Base-by-base conservation (phyloP, 306 rosid species). In the Vigna radiata region DNA sequence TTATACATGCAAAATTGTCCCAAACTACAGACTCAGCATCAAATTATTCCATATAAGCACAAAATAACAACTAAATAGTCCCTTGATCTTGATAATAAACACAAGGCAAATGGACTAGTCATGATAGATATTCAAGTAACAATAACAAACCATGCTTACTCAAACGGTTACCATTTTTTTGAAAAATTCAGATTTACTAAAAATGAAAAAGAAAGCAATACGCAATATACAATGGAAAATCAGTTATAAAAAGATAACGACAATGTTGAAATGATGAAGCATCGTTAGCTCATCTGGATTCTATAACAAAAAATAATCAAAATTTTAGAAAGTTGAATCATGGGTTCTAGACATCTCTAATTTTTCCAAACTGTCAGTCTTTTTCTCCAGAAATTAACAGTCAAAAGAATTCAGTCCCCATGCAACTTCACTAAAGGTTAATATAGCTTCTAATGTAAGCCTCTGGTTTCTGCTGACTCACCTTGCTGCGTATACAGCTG, bases 1-100 rank as follows among this genome's bases (percentile, higher is more conserved):
- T 80, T 67, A 48, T 49, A 37, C 62, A 44, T n/a, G 76, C 62
- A 65, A 41, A 41, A 61, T 61, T 33, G n/a, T 17, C 4, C 46
- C 1, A 7, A 23, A 36, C 39, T 37, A 41, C 39, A 61, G 15
- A 33, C 21, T 60, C 15, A 37, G 15, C 39, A 72, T 27, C 15
- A 70, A 53, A 63, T 13, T 17, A 11, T 31, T 43, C 39, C 19
- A 52, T 43, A 36, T 23, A 58, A 68, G 60, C 23, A 50, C 8
- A 49, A 68, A 68, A 14, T 58, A 56, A 66, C 47, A 56, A 21
- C 43, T 73, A 23, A 56, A 50, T 8, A 36, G 39, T 14, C 77
- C 46, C 56, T 69, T 69, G 62, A 12, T 29, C 48, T 29, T 76
- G 55, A 14, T 31, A 43, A 69, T 53, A 54, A 69, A 61, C 41